Evolutionary conservation across 2,329 filamentous ascomycete species (phyloP).

Genomic region (Furcasterigmium sp.): DNA sequence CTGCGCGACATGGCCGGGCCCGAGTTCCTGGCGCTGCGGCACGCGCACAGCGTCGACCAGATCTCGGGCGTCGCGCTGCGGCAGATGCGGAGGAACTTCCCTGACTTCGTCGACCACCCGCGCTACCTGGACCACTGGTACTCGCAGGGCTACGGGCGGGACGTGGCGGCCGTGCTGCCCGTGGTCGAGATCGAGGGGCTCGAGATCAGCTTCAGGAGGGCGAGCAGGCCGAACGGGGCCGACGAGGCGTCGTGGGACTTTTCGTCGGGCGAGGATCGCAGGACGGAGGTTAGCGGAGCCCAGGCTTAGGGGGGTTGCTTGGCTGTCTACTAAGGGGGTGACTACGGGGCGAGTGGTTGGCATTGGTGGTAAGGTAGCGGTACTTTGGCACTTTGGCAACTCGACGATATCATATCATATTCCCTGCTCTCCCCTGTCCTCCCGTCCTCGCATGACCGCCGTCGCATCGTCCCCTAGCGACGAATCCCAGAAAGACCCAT

Average conservation of each 20-base stretch:
- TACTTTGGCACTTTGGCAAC: too few species aligned
- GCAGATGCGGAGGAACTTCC: conserved; percentile 46
- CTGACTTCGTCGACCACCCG: conserved; percentile 45
- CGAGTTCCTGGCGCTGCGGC: conserved; percentile 51
- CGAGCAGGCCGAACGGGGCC: conserved; percentile 45
- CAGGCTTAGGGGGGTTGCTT: too few species aligned
- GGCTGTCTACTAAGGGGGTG: too few species aligned
- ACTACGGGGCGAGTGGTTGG: too few species aligned
- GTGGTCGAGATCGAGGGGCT: conserved; percentile 38
- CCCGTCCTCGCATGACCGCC: too few species aligned
- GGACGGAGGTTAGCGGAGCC: conserved; percentile 1
- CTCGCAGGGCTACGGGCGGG: conserved; percentile 31
- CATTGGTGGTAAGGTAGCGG: not conserved
- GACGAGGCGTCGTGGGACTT: conserved; percentile 54
- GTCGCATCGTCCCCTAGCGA: too few species aligned
- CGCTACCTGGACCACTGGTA: conserved; percentile 45
- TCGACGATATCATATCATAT: too few species aligned
- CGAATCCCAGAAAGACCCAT: too few species aligned
- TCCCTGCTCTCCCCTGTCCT: too few species aligned
- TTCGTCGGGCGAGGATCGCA: conserved; percentile 33
- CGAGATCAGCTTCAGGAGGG: conserved; percentile 35
- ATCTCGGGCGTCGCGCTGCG: conserved; percentile 55
- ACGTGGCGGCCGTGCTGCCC: conserved; percentile 36
- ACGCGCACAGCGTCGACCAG: conserved; percentile 60
- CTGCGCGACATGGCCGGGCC: conserved; percentile 42